Percentiles rank a stretch among this genome's conserved stretches.
Evolutionary conservation across 805 yeast species (phyloP).

Genomic region (Scheffersomyces stipitis): DNA sequence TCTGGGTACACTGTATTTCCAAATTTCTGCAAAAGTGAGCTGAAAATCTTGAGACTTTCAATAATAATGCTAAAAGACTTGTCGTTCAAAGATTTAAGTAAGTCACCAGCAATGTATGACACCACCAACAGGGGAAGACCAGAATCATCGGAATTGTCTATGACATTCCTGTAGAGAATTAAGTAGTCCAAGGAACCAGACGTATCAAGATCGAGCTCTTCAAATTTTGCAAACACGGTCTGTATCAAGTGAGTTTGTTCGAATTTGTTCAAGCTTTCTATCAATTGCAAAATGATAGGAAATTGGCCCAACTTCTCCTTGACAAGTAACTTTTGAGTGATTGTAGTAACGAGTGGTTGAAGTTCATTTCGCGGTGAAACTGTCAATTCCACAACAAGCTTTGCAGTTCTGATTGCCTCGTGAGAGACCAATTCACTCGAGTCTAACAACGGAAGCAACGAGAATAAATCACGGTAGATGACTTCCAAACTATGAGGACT

Average conservation of each 20-base stretch:
- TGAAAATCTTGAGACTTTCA: slow-evolving; percentile 27
- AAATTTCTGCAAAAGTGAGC: slow-evolving; percentile 11
- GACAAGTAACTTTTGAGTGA: slow-evolving; percentile 23
- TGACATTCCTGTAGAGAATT: slow-evolving; percentile 24
- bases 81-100: slow-evolving; percentile 21
- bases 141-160: slow-evolving; percentile 14
- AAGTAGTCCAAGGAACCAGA: slow-evolving; percentile 26
- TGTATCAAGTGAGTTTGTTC: slow-evolving; percentile 14
- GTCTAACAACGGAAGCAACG: slow-evolving; percentile 35
- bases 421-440: slow-evolving; percentile 49
- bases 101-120: slow-evolving; percentile 22
- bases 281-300: slow-evolving; percentile 22
- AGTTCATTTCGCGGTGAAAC: slow-evolving; percentile 2
- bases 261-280: slow-evolving; percentile 27
- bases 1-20: slow-evolving; percentile 3
- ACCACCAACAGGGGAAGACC: slow-evolving; percentile 17
- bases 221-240: slow-evolving; percentile 15
- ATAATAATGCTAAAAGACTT: slow-evolving; percentile 25
- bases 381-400: slow-evolving; percentile 35
- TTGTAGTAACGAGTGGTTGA: slow-evolving; percentile 20
- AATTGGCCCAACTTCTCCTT: slow-evolving; percentile 19
- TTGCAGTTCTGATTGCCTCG: slow-evolving; percentile 48
- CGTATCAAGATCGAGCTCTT: slow-evolving; percentile 17
- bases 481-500: slow-evolving; percentile 37
- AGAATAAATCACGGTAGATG: slow-evolving; percentile 31